Evolutionary conservation across 208 protist genomes (phyloP), one percentile per base, ranked within the genome.

Genomic region (Blastocrithidia nonstop): DNA sequence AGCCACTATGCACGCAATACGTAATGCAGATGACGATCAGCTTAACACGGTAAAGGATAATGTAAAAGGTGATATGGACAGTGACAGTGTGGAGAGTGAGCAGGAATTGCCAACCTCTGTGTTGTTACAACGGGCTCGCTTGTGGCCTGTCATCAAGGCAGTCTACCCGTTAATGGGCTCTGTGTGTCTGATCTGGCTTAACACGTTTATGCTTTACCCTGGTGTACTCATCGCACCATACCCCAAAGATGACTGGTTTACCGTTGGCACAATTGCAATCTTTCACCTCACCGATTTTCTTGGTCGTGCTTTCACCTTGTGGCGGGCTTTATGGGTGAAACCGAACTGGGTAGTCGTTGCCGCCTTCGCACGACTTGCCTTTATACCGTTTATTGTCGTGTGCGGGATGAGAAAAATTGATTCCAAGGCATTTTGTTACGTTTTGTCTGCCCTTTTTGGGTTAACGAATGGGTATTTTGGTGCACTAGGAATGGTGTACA

Each of bases 171-270:
- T 89, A 73, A 77, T 79, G 67, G 43, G 86, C 8, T 43, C 75
- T 11, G 70, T 62, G 38, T 65, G 75, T 29, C 56, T 85, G 13
- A 78, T 62, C 29, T 88, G 82, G 45, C 40, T 56, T 31, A 33
- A 61, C 48, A 80, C 81, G 15, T 80, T 79, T 56, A 61, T 78
- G 29, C 38, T 90, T n/a, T 90, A 81, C 60, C 81, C 81, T 0
- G 81, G 81, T 41, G 57, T 87, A 38, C 54, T 78, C 22, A 27
- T 79, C 11, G 63, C 63, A 1, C 63, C 80, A 21, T 68, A 77
- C 49, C 36, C 47, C 24, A 47, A 53, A 3, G 57, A 64, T 48
- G 49, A 28, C 0, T 88, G 77, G 77, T 91, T 68, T 61, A 75
- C 71, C 16, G 82, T 76, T 3, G 57, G 70, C 43, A 60, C 84